Percentiles rank a stretch among this genome's conserved stretches.
These are phyloP conservation scores for Periglandula ipomoeae DNA, from an alignment of 2,329 filamentous ascomycete genomes.

Conservation along the genomic window DNA sequence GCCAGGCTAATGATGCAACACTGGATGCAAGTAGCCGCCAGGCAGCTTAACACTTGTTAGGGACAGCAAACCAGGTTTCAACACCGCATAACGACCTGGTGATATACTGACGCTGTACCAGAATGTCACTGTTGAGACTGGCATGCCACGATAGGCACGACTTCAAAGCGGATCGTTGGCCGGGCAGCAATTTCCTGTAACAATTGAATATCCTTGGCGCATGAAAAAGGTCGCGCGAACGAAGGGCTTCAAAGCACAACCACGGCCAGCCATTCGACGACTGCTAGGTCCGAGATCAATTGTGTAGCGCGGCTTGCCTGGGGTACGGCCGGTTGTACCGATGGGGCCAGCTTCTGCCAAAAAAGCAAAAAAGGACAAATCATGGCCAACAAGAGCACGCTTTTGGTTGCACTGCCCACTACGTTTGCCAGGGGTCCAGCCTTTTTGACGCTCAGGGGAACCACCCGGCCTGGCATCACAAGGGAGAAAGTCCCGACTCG, in stretches of 20 bases:
- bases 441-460: background rate
- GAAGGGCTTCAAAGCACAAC: background rate
- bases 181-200: background rate
- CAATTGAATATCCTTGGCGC: background rate
- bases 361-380: background rate
- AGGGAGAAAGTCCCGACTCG: background rate
- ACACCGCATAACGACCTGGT: no score
- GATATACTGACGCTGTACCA: no score
- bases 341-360: background rate
- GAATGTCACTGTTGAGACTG: background rate
- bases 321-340: background rate
- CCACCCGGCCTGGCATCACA: background rate
- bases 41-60: background rate
- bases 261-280: background rate
- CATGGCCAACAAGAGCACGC: background rate
- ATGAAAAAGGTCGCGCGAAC: background rate
- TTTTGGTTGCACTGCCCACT: background rate
- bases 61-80: no score
- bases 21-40: slow-evolving; percentile 1
- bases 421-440: background rate
- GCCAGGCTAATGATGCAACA: background rate
- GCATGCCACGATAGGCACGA: background rate
- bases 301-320: background rate
- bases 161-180: background rate
- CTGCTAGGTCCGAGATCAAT: no score